A percentile compares a stretch with the other conserved stretches of the same genome.
Conservation (phyloP, 2,329 filamentous ascomycete genomes). For the Colletotrichum endophyticum region DNA sequence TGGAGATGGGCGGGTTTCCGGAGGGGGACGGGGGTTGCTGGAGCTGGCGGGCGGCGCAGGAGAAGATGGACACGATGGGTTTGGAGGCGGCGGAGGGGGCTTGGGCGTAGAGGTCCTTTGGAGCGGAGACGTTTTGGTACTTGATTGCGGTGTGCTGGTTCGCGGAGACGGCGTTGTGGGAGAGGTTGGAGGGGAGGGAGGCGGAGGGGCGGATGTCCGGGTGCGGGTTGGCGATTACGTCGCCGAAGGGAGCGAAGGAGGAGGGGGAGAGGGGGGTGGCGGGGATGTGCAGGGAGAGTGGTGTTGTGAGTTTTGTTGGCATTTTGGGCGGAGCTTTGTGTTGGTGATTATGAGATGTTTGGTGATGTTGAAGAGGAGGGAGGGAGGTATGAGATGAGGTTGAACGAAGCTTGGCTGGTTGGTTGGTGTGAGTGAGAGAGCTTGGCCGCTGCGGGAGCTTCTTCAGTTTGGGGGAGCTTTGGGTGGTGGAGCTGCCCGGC, state of each 20-base stretch:
- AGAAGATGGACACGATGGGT: slow-evolving; percentile 86
- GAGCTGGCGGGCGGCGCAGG: slow-evolving; percentile 73
- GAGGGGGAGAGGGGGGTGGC: slow-evolving; percentile 70
- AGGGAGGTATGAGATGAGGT: not conserved
- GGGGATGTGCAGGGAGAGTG: slow-evolving; percentile 46
- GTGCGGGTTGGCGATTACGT: slow-evolving; percentile 78
- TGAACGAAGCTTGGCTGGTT: not conserved
- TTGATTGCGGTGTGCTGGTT: slow-evolving; percentile 93
- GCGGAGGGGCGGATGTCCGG: slow-evolving; percentile 57
- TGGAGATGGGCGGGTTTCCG: slow-evolving; percentile 4
- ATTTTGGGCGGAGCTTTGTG: not conserved
- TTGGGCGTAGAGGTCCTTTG: slow-evolving; percentile 73
- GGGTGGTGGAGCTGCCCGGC: not conserved
- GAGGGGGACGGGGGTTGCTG: not conserved
- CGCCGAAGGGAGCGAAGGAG: slow-evolving; percentile 80
- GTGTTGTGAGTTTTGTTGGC: slow-evolving; percentile 2
- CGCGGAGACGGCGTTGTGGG: slow-evolving; percentile 57
- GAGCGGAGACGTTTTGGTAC: slow-evolving; percentile 78
- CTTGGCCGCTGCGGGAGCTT: not conserved
- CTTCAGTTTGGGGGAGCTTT: not conserved
- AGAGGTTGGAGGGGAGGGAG: slow-evolving; percentile 41
- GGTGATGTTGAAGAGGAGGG: not conserved
- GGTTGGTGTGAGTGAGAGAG: not conserved
- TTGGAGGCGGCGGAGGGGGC: slow-evolving; percentile 63
- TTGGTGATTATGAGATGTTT: not conserved